These are phyloP conservation scores for Lippia alba DNA, from an alignment of 305 asterid species.

Conservation along the genomic window DNA sequence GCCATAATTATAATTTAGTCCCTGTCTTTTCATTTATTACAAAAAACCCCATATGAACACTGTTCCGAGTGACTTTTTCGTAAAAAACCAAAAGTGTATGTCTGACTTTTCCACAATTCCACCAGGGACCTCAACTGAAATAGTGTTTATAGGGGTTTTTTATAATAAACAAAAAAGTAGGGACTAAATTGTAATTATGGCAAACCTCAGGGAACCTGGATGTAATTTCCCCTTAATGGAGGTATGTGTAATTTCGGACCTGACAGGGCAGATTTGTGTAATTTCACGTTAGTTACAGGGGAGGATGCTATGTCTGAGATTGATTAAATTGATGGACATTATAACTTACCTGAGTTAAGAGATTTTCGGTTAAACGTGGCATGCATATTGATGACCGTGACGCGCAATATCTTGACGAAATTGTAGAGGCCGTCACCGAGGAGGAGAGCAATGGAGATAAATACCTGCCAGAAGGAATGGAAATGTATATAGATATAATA, in stretches of 20 bases:
- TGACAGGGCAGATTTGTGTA: background rate
- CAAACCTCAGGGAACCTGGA: no score
- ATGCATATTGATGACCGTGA: conserved; percentile 47
- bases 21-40: no score
- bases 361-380: conserved; percentile 35
- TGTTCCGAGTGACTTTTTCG: no score
- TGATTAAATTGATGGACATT: background rate
- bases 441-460: conserved; percentile 77
- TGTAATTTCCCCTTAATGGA: no score
- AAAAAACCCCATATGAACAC: no score
- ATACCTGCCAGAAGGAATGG: conserved; percentile 50
- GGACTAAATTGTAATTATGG: no score
- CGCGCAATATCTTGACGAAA: conserved; percentile 57
- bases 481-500: background rate
- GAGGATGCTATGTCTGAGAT: background rate
- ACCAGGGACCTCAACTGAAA: no score
- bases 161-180: no score
- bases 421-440: conserved; percentile 85
- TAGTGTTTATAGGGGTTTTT: no score
- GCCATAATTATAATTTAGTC: no score
- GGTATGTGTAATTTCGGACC: background rate
- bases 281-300: background rate
- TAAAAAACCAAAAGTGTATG: no score
- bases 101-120: no score
- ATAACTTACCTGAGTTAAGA: conserved; percentile 41